A percentile compares a stretch with the other conserved stretches of the same genome.
These are phyloP conservation scores for Aspergillus pseudotamarii DNA, from an alignment of 2,329 filamentous ascomycete genomes.

Conservation along the genomic window DNA sequence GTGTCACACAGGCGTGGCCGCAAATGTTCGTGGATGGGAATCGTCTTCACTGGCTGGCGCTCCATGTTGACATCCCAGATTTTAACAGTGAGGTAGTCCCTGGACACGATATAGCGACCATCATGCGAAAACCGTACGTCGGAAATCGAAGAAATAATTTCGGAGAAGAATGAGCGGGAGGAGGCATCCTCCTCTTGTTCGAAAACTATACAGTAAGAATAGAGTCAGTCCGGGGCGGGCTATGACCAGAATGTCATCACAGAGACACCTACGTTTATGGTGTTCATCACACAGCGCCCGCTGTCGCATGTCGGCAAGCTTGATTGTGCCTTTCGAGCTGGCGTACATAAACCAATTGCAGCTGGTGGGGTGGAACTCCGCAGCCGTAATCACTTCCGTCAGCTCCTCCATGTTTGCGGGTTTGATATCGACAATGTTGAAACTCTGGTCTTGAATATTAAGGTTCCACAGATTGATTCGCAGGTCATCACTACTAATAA, in stretches of 20 bases:
- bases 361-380: slow-evolving; percentile 93
- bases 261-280: slow-evolving; percentile 73
- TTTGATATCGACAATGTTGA: slow-evolving; percentile 99
- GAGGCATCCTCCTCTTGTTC: slow-evolving; percentile 98
- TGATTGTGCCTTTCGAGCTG: slow-evolving; percentile 98
- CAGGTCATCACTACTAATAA: slow-evolving; percentile 97
- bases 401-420: slow-evolving; percentile 99
- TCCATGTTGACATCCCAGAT: slow-evolving; percentile 99
- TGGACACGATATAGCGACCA: slow-evolving; percentile 93
- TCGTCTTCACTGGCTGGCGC: slow-evolving; percentile 94
- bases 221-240: slow-evolving; percentile 16
- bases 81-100: slow-evolving; percentile 98
- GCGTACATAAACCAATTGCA: slow-evolving; percentile 99
- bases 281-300: slow-evolving; percentile 95
- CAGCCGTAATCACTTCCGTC: slow-evolving; percentile 97
- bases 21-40: slow-evolving; percentile 96
- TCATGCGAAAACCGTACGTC: slow-evolving; percentile 97
- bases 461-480: slow-evolving; percentile 99
- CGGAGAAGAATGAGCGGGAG: slow-evolving; percentile 97
- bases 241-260: slow-evolving; percentile 8
- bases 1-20: slow-evolving; percentile 94
- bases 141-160: slow-evolving; percentile 99
- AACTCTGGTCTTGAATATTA: slow-evolving; percentile 99
- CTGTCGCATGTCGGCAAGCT: slow-evolving; percentile 97
- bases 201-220: slow-evolving; percentile 67